These are phyloP conservation scores for Daldinia decipiens DNA, from an alignment of 495 filamentous ascomycete genomes.

Conservation along the genomic window DNA sequence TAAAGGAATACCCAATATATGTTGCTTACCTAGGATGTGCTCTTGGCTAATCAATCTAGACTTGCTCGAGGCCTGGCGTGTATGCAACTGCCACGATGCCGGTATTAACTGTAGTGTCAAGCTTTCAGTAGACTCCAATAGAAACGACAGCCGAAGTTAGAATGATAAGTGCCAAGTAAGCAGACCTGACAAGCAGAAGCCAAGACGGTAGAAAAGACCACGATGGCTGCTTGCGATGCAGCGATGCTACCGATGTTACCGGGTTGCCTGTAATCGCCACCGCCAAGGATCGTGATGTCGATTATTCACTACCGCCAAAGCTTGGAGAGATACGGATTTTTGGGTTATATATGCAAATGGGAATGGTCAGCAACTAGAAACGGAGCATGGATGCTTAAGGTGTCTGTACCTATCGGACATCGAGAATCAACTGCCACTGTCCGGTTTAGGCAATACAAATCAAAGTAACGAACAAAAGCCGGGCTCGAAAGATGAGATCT, in stretches of 20 bases:
- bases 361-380: conserved; percentile 28
- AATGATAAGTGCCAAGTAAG: conserved; percentile 39
- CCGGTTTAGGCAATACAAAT: conserved; percentile 37
- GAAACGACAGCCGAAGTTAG: conserved; percentile 24
- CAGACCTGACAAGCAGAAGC: conserved; percentile 34
- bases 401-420: conserved; percentile 37
- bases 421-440: conserved; percentile 38
- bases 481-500: conserved; percentile 37
- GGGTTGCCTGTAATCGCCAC: conserved; percentile 29
- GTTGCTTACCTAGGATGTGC: conserved; percentile 21
- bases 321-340: conserved; percentile 7
- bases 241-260: conserved; percentile 9
- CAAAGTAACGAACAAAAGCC: conserved; percentile 41
- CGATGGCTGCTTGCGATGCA: conserved; percentile 19
- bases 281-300: conserved; percentile 41
- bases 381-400: conserved; percentile 24
- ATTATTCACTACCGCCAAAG: conserved; percentile 6
- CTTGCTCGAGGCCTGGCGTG: conserved; percentile 27
- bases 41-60: conserved; percentile 39
- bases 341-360: conserved; percentile 8
- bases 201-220: conserved; percentile 28
- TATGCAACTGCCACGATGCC: conserved; percentile 44
- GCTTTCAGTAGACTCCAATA: conserved; percentile 41
- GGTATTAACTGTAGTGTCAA: conserved; percentile 45
- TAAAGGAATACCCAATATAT: conserved; percentile 9